phyloP scores from a whole-genome alignment of 129 eudicot species.

The Arctium lappa region DNA sequence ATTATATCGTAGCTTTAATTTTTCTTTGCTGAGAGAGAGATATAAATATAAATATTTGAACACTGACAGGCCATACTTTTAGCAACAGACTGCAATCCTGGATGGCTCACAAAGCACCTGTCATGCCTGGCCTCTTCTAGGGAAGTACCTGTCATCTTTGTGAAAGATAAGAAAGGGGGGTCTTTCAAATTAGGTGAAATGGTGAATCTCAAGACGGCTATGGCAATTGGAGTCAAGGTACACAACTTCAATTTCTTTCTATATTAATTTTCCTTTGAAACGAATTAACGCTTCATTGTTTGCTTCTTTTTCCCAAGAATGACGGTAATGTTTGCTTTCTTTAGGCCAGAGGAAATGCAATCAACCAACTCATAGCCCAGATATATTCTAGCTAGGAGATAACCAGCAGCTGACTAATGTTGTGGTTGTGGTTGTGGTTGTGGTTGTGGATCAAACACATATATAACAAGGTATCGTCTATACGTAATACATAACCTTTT shows the following conservation, averaged over 20 bases:
- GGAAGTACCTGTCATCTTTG: constrained; percentile 61
- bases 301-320: background rate
- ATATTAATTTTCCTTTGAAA: no score
- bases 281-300: no score
- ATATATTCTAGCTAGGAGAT: constrained; percentile 21
- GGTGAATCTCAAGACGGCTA: constrained; percentile 68
- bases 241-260: no score
- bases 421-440: background rate
- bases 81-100: constrained; percentile 81
- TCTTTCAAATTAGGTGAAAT: constrained; percentile 74
- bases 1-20: background rate
- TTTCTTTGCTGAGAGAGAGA: background rate
- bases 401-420: constrained; percentile 9
- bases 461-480: background rate
- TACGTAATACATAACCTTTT: background rate
- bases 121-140: constrained; percentile 67
- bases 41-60: background rate
- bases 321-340: background rate
- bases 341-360: constrained; percentile 57
- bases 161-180: constrained; percentile 66
- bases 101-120: constrained; percentile 73
- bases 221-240: constrained; percentile 83
- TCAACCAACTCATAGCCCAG: constrained; percentile 50
- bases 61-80: constrained; percentile 58
- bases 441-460: background rate